These are phyloP conservation scores for Blastobotrys chiropterorum DNA, from an alignment of 805 yeast species.

Conservation along the genomic window DNA sequence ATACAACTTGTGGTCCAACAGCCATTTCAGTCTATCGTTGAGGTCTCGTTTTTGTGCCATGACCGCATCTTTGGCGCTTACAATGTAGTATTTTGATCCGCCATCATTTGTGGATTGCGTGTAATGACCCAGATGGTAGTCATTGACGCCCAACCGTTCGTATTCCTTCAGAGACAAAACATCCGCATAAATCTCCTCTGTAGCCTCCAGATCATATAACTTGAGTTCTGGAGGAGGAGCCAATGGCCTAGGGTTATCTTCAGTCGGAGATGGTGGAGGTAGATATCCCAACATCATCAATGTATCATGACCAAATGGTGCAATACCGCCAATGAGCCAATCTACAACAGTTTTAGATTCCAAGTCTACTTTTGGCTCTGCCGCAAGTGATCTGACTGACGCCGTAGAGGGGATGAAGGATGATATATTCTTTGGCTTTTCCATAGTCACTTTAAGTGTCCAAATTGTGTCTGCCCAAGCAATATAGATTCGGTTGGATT, in stretches of 20 bases:
- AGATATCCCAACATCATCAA: slow-evolving; percentile 52
- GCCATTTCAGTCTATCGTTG: slow-evolving; percentile 72
- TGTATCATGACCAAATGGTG: slow-evolving; percentile 67
- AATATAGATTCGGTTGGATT: slow-evolving; percentile 57
- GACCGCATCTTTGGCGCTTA: slow-evolving; percentile 79
- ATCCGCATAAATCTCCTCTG: slow-evolving; percentile 73
- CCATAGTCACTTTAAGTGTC: slow-evolving; percentile 47
- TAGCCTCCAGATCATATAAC: slow-evolving; percentile 55
- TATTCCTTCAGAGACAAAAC: slow-evolving; percentile 60
- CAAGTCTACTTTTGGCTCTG: slow-evolving; percentile 26
- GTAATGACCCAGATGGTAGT: slow-evolving; percentile 57
- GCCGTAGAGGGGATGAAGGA: slow-evolving; percentile 14
- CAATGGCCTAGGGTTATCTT: slow-evolving; percentile 23
- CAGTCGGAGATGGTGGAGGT: slow-evolving; percentile 28
- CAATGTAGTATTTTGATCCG: slow-evolving; percentile 47
- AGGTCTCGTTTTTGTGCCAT: slow-evolving; percentile 65
- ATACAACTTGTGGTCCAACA: slow-evolving; percentile 44
- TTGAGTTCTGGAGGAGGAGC: slow-evolving; percentile 66
- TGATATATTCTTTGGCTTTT: slow-evolving; percentile 14
- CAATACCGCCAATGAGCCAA: slow-evolving; percentile 66
- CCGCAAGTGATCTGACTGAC: slow-evolving; percentile 13
- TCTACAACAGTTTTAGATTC: slow-evolving; percentile 37
- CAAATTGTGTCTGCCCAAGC: slow-evolving; percentile 84
- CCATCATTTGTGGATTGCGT: slow-evolving; percentile 3
- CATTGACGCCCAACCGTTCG: slow-evolving; percentile 65